Percentiles rank a stretch among this genome's conserved stretches.
Evolutionary conservation across 208 protist species (phyloP).

Genomic region (Wallacemonas sp.): DNA sequence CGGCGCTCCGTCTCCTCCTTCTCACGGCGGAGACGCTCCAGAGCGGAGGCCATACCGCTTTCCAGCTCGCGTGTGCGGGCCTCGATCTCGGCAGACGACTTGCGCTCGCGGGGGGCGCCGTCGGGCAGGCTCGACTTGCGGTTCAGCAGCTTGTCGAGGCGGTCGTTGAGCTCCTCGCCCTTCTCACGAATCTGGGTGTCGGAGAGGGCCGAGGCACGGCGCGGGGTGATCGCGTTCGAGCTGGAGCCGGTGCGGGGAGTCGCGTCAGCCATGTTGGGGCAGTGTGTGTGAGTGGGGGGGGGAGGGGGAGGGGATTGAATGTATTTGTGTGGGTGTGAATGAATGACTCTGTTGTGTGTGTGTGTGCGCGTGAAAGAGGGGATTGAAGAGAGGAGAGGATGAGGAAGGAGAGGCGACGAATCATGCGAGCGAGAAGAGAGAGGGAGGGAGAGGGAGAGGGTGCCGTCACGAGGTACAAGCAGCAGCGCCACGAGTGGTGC

Average conservation of each 20-base stretch:
- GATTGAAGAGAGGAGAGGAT: too few relatives aligned
- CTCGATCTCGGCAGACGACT: constrained; percentile 7
- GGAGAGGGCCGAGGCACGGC: neutral
- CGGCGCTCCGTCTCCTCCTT: constrained; percentile 9
- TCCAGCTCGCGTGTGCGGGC: constrained; percentile 10
- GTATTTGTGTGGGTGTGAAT: too few relatives aligned
- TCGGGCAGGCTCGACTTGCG: constrained; percentile 7
- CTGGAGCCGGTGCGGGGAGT: neutral
- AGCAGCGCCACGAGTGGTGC: too few relatives aligned
- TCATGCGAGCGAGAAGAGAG: neutral
- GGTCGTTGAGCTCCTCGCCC: constrained; percentile 6
- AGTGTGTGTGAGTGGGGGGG: too few relatives aligned
- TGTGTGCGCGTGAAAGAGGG: too few relatives aligned
- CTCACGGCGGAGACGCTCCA: constrained; percentile 9
- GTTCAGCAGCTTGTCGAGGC: constrained; percentile 7
- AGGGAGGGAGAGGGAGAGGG: neutral
- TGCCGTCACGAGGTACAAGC: neutral
- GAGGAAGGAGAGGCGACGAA: too few relatives aligned
- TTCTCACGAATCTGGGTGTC: constrained; percentile 7
- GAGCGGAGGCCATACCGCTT: constrained; percentile 1
- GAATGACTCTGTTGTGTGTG: too few relatives aligned
- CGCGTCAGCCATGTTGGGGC: too few relatives aligned
- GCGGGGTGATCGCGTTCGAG: neutral
- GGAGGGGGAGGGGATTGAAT: too few relatives aligned
- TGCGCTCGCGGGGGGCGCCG: constrained; percentile 1